Evolutionary conservation across 2,329 filamentous ascomycete genomes (phyloP).

Genomic region (Trichoderma hamatum): DNA sequence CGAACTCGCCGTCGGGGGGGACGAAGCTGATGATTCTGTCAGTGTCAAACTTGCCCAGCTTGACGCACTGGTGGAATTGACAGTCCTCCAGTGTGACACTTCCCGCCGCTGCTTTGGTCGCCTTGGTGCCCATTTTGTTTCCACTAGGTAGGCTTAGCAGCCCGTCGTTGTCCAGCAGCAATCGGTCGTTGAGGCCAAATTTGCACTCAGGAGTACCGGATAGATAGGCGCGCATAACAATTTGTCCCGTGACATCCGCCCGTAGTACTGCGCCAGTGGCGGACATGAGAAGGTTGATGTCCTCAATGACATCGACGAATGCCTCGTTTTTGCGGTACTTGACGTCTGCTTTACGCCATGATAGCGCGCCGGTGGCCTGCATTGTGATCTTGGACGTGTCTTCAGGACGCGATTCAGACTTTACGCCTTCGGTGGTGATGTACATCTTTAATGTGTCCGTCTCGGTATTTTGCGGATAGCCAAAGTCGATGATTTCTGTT

Average conservation of each 20-base stretch:
- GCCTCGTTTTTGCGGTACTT: constrained; percentile 99
- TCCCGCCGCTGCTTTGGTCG: constrained; percentile 91
- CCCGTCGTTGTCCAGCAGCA: constrained; percentile 81
- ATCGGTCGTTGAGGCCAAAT: constrained; percentile 93
- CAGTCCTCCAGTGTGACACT: constrained; percentile 97
- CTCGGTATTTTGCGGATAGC: constrained; percentile 98
- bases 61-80: constrained; percentile 98
- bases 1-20: constrained; percentile 95
- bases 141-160: constrained; percentile 69
- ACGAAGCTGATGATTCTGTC: constrained; percentile 97
- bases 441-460: constrained; percentile 99
- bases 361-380: constrained; percentile 96
- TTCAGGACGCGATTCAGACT: constrained; percentile 81
- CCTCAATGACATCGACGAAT: constrained; percentile 98
- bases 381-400: constrained; percentile 98
- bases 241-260: constrained; percentile 95
- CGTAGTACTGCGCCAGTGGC: constrained; percentile 92
- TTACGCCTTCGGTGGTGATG: constrained; percentile 98
- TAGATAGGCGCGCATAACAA: constrained; percentile 97
- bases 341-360: constrained; percentile 95
- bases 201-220: constrained; percentile 98
- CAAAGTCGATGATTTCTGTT: constrained; percentile 95
- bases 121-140: constrained; percentile 79
- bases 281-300: constrained; percentile 99
- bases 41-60: constrained; percentile 93